A percentile compares a stretch with the other conserved stretches of the same genome.
Evolutionary conservation across 2,329 filamentous ascomycete species (phyloP).

Genomic region (Ophiostoma perfectum): DNA sequence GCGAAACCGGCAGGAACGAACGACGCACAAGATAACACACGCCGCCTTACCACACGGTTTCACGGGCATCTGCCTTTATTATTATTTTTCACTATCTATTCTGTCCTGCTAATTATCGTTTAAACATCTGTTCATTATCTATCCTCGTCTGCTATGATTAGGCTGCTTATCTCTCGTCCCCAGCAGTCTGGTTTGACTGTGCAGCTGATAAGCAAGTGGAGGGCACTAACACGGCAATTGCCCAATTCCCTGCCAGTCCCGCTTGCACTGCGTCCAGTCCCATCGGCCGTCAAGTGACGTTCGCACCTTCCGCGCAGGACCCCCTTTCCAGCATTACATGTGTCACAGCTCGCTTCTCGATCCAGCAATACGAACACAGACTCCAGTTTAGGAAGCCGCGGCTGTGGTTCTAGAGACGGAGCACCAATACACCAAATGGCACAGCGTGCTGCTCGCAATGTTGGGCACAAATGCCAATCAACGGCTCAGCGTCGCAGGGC

Average conservation of each 20-base stretch:
- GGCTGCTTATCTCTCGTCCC: background rate
- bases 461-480: background rate
- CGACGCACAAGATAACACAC: background rate
- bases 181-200: conserved; percentile 7
- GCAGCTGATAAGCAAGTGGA: conserved; percentile 13
- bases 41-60: background rate
- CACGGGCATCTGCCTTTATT: too few relatives aligned
- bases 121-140: too few relatives aligned
- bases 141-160: too few relatives aligned
- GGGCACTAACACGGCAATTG: conserved; percentile 9
- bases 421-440: too few relatives aligned
- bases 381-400: background rate
- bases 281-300: background rate
- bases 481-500: background rate
- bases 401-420: background rate
- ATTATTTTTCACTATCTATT: too few relatives aligned
- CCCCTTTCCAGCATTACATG: background rate
- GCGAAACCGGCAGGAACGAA: conserved; percentile 7
- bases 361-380: background rate
- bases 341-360: background rate
- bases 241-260: background rate
- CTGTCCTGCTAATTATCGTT: too few relatives aligned
- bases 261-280: background rate
- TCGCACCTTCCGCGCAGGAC: background rate
- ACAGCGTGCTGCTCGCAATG: background rate